phyloP scores from a whole-genome alignment of 2,329 filamentous ascomycete genomes.

The Thelonectria olida region DNA sequence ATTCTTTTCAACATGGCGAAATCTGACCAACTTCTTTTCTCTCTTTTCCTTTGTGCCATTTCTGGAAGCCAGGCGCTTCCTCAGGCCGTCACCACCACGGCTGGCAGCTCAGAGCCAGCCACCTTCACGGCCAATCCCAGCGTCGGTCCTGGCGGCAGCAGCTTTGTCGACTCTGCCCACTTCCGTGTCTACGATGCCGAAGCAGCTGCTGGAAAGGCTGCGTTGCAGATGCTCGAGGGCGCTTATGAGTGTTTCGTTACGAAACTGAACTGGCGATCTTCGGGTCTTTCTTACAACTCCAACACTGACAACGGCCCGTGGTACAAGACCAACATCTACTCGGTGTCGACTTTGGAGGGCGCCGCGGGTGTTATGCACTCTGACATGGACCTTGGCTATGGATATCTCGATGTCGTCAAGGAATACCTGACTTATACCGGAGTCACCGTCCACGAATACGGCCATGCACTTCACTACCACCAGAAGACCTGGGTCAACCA shows the following conservation, averaged over 20 bases:
- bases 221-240: slow-evolving; percentile 55
- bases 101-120: slow-evolving; percentile 24
- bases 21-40: slow-evolving; percentile 18
- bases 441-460: slow-evolving; percentile 60
- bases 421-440: slow-evolving; percentile 49
- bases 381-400: slow-evolving; percentile 50
- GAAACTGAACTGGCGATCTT: slow-evolving; percentile 49
- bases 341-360: slow-evolving; percentile 46
- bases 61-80: slow-evolving; percentile 27
- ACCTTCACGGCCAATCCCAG: slow-evolving; percentile 42
- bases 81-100: slow-evolving; percentile 15
- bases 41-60: slow-evolving; percentile 27
- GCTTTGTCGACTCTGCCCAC: slow-evolving; percentile 47
- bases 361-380: slow-evolving; percentile 55
- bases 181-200: slow-evolving; percentile 50
- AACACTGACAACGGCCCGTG: slow-evolving; percentile 48
- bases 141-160: slow-evolving; percentile 45
- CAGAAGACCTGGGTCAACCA: slow-evolving; percentile 56
- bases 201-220: slow-evolving; percentile 28
- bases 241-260: slow-evolving; percentile 53
- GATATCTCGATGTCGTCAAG: slow-evolving; percentile 54
- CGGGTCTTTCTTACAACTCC: slow-evolving; percentile 48
- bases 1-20: slow-evolving; percentile 24
- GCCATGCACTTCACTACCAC: slow-evolving; percentile 58
- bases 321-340: slow-evolving; percentile 59